Evolutionary conservation across 2,329 filamentous ascomycete species (phyloP).

Genomic region (Ceratocystis diversiconidia): DNA sequence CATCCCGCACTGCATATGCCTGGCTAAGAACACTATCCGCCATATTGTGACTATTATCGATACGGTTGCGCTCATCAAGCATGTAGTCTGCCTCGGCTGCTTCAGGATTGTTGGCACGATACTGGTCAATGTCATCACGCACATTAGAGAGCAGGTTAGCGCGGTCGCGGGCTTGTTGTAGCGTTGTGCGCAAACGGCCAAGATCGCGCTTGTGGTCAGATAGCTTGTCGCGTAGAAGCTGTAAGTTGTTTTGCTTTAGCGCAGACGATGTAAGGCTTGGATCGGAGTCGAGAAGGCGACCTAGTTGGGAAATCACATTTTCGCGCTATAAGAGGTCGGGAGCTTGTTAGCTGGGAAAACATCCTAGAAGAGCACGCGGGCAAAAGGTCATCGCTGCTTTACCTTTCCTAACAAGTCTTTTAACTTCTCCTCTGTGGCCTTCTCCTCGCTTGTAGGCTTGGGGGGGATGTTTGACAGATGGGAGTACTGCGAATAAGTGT

Average conservation of each 20-base stretch:
- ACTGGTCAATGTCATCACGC: slow-evolving; percentile 80
- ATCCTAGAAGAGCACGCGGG: neutral
- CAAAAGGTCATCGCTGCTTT: slow-evolving; percentile 20
- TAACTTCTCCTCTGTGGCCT: slow-evolving; percentile 62
- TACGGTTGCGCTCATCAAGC: slow-evolving; percentile 70
- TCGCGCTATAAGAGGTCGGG: slow-evolving; percentile 50
- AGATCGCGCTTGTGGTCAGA: slow-evolving; percentile 76
- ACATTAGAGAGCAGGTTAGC: slow-evolving; percentile 85
- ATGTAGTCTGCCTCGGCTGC: slow-evolving; percentile 91
- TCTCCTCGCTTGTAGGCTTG: slow-evolving; percentile 76
- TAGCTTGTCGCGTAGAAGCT: slow-evolving; percentile 81
- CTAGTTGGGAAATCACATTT: slow-evolving; percentile 63
- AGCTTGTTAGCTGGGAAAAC: slow-evolving; percentile 16
- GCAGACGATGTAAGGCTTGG: slow-evolving; percentile 73
- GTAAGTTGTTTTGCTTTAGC: slow-evolving; percentile 92
- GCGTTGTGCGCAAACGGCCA: slow-evolving; percentile 53
- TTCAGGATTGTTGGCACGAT: slow-evolving; percentile 67
- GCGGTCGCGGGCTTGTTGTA: slow-evolving; percentile 67
- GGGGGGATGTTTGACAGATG: slow-evolving; percentile 62
- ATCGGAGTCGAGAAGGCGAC: slow-evolving; percentile 86
- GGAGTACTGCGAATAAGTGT: slow-evolving; percentile 83
- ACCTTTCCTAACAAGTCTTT: slow-evolving; percentile 76
- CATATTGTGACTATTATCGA: slow-evolving; percentile 82
- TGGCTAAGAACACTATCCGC: slow-evolving; percentile 84
- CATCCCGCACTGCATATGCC: slow-evolving; percentile 93